Base-by-base conservation (phyloP, 179 eudicot species). In the Silene vulgaris region DNA sequence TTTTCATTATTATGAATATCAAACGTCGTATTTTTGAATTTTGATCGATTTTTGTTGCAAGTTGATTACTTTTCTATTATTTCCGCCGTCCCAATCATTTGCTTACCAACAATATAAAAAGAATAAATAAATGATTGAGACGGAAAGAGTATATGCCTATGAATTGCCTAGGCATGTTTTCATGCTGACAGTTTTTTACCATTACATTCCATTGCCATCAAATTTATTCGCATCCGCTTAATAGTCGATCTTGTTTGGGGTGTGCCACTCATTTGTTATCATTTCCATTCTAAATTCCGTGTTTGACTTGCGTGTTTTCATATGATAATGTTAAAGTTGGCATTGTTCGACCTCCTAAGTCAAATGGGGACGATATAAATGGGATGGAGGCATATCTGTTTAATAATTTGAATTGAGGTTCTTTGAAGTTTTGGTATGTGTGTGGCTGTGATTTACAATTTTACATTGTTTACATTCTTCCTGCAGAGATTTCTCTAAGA, bases 401-500 rank as follows among this genome's bases (percentile, higher is more conserved):
- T 0, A 26, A 28, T 0, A 26, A 28, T 65, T 28, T 45, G 72
- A 43, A 13, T 50, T 50, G 21, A 11, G 19, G 40, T 28, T 48
- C 20, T 6, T 48, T 65, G 30, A 14, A 3, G 63, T 7, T 8
- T 19, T 16, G 17, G 45, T 59, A 19, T 77, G 8, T 23, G 59
- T 73, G 67, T 52, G 48, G 9, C 5, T 21, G 28, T 65, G 20
- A 9, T 6, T 80, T 61, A 20, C 20, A 8, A 74, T n/a, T 6
- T 80, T 61, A 20, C 20, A 8, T 77, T n/a, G 7, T 37, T 8
- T 56, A 1, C 68, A 8, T 35, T 63, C 11, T 75, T 65, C 20
- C 61, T 76, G 82, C 86, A 85, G 86, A 43, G 43, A 56, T 71
- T 64, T 65, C 21, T 35, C 32, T 23, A 71, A 28, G n/a, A 54